A percentile compares a stretch with the other conserved stretches of the same genome.
Conservation (phyloP, 179 eudicot species). For the Drosera spatulata region DNA sequence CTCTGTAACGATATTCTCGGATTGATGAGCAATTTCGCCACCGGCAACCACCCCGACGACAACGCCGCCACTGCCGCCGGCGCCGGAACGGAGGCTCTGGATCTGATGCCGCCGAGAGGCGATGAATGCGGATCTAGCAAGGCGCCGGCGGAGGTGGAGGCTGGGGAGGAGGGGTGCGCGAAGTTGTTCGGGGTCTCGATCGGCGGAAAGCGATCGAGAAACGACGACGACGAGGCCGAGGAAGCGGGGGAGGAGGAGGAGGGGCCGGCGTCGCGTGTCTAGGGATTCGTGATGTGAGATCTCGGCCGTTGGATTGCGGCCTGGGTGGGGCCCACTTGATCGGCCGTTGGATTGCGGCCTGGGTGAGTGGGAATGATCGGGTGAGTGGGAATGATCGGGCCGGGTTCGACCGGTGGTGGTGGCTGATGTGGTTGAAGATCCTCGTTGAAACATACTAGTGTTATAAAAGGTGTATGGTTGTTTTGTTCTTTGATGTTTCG, state of each 20-base stretch:
- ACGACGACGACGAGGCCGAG: slow-evolving; percentile 18
- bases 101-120: slow-evolving; percentile 18
- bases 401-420: no score
- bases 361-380: no score
- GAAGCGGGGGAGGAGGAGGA: slow-evolving; percentile 4
- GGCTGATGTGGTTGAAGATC: no score
- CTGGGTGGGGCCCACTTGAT: no score
- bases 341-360: no score
- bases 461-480: no score
- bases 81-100: slow-evolving; percentile 21
- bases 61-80: not conserved
- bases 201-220: slow-evolving; percentile 45
- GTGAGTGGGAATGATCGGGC: no score
- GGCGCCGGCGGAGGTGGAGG: slow-evolving; percentile 19
- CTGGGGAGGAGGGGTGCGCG: slow-evolving; percentile 25
- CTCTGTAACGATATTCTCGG: slow-evolving; percentile 35
- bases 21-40: slow-evolving; percentile 44
- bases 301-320: no score
- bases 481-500: no score
- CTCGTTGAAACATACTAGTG: no score
- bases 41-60: slow-evolving; percentile 11
- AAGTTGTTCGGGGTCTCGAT: slow-evolving; percentile 59
- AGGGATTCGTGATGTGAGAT: no score
- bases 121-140: slow-evolving; percentile 5
- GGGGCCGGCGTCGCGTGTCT: slow-evolving; percentile 1